Conservation (phyloP, 441 rosid species). For the Aquilaria agallochum region DNA sequence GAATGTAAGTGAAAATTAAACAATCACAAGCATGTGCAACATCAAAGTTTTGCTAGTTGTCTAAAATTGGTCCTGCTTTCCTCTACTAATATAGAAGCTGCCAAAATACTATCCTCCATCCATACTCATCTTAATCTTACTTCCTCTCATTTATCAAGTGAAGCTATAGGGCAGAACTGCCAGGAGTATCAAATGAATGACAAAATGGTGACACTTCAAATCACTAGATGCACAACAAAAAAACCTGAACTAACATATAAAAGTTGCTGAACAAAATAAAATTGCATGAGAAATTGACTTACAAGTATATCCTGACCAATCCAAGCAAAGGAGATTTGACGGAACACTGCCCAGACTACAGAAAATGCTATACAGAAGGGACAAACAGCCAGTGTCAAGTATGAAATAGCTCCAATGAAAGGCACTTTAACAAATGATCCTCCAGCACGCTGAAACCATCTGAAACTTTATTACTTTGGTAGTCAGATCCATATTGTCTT, state of each 20-base stretch:
- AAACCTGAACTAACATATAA: slow-evolving; percentile 1
- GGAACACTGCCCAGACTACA: slow-evolving; percentile 74
- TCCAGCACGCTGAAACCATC: slow-evolving; percentile 76
- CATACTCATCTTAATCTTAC: too few species aligned
- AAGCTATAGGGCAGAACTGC: too few species aligned
- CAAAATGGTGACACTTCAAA: too few species aligned
- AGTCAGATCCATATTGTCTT: slow-evolving; percentile 35
- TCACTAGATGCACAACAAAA: neutral
- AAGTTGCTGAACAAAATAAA: slow-evolving; percentile 3
- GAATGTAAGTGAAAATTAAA: too few species aligned
- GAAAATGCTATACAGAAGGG: slow-evolving; percentile 97
- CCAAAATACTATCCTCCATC: too few species aligned
- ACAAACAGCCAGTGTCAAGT: slow-evolving; percentile 82
- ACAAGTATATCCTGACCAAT: slow-evolving; percentile 89
- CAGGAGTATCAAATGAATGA: too few species aligned
- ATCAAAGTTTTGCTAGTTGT: too few species aligned
- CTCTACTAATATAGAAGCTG: too few species aligned
- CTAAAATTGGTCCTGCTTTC: too few species aligned
- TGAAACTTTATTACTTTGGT: slow-evolving; percentile 38
- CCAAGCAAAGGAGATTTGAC: slow-evolving; percentile 57
- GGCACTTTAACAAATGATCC: slow-evolving; percentile 83
- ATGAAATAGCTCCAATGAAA: slow-evolving; percentile 76
- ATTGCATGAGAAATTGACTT: slow-evolving; percentile 27
- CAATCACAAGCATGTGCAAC: too few species aligned
- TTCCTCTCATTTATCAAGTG: too few species aligned